phyloP scores from a whole-genome alignment of 148 eudicot genomes.

The Cornus kousa region DNA sequence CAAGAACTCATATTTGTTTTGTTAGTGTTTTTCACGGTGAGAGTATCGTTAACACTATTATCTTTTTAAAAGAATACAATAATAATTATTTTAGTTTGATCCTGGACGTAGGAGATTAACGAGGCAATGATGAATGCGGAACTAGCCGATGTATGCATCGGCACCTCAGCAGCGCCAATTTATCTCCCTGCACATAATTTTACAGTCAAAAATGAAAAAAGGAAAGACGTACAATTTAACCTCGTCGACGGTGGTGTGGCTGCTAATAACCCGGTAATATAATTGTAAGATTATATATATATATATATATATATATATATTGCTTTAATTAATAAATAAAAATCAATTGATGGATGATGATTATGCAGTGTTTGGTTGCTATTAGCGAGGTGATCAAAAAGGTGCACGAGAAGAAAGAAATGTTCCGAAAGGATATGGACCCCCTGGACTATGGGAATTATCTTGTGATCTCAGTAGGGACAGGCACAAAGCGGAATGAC shows the following conservation, averaged over 20 bases:
- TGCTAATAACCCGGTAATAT: constrained; percentile 64
- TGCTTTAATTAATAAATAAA: too few species aligned
- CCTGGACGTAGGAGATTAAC: constrained; percentile 15
- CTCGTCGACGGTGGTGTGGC: constrained; percentile 70
- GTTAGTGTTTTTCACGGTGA: too few species aligned
- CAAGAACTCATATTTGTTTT: too few species aligned
- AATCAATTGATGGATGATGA: too few species aligned
- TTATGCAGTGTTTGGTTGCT: constrained; percentile 42
- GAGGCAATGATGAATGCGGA: constrained; percentile 29
- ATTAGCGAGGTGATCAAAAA: constrained; percentile 51
- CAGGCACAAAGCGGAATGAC: too few species aligned
- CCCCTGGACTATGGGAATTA: too few species aligned
- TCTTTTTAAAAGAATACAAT: too few species aligned
- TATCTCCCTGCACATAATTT: constrained; percentile 59
- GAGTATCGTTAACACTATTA: too few species aligned
- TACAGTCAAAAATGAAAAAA: constrained; percentile 27
- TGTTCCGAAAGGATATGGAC: too few species aligned
- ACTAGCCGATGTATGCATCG: constrained; percentile 52
- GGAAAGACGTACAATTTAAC: constrained; percentile 38
- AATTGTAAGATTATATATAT: too few species aligned
- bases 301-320: too few species aligned
- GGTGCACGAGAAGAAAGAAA: constrained; percentile 22
- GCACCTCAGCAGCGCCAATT: constrained; percentile 78
- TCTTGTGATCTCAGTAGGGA: constrained; percentile 63
- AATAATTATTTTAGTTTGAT: too few species aligned